A percentile compares a stretch with the other conserved stretches of the same genome.
These are phyloP conservation scores for Cubamyces lactineus DNA, from an alignment of 768 basidiomycete genomes.

Conservation along the genomic window DNA sequence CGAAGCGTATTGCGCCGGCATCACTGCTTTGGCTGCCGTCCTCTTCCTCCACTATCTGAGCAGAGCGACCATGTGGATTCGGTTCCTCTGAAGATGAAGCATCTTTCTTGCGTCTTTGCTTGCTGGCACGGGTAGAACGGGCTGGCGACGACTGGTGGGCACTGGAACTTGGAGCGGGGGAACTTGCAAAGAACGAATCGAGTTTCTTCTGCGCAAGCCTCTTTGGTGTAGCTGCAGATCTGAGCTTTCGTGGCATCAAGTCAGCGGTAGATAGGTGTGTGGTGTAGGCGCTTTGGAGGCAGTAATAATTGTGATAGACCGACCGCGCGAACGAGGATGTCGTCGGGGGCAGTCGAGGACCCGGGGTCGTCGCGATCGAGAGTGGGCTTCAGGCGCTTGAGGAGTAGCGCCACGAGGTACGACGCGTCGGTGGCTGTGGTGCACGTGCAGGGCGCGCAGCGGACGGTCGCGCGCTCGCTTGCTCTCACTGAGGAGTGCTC, in stretches of 20 bases:
- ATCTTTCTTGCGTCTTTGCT: not conserved
- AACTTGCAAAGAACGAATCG: constrained; percentile 35
- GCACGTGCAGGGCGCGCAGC: not conserved
- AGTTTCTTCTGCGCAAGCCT: constrained; percentile 50
- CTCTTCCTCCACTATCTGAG: constrained; percentile 13
- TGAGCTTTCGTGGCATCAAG: constrained; percentile 29
- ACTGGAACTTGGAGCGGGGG: constrained; percentile 31
- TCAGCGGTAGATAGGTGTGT: not conserved
- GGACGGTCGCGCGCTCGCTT: too few species aligned
- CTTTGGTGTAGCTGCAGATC: constrained; percentile 28
- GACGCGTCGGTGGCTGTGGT: constrained; percentile 23
- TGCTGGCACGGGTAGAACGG: not conserved
- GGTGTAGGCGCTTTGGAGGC: too few species aligned
- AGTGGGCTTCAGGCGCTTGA: not conserved
- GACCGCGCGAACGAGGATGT: too few species aligned
- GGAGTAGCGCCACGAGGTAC: not conserved
- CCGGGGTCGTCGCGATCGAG: too few species aligned
- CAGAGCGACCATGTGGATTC: not conserved
- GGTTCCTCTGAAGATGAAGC: not conserved
- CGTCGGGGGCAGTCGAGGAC: too few species aligned
- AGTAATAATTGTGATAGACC: too few species aligned
- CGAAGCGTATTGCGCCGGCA: constrained; percentile 56
- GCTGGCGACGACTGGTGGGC: constrained; percentile 2
- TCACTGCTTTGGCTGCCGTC: constrained; percentile 44
- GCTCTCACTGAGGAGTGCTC: not conserved